phyloP scores from a whole-genome alignment of 2,329 filamentous ascomycete genomes.

The Coniella vitis region DNA sequence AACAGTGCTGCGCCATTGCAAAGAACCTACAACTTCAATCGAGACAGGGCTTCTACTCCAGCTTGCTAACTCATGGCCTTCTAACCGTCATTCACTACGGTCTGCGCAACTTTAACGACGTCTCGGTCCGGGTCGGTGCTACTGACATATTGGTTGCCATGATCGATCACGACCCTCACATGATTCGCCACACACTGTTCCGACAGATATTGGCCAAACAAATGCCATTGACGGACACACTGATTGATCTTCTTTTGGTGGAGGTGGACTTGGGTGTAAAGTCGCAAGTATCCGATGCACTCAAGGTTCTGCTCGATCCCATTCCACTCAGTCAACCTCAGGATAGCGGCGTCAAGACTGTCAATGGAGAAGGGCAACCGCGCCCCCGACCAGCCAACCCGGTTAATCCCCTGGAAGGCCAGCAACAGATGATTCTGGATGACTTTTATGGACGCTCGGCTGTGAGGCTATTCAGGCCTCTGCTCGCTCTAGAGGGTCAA shows the following conservation, averaged over 20 bases:
- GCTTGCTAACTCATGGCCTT: conserved; percentile 82
- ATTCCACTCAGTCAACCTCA: conserved; percentile 42
- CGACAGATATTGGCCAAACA: conserved; percentile 85
- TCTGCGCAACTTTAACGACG: conserved; percentile 75
- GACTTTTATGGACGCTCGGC: conserved; percentile 88
- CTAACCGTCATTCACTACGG: conserved; percentile 89
- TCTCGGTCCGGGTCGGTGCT: conserved; percentile 80
- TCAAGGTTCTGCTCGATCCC: conserved; percentile 87
- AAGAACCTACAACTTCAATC: conserved; percentile 87
- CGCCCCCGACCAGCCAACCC: conserved; percentile 44
- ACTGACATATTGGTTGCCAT: conserved; percentile 90
- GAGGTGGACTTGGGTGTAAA: conserved; percentile 93
- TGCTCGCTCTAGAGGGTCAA: conserved; percentile 70
- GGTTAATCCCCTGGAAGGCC: conserved; percentile 20
- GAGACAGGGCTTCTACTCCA: conserved; percentile 76
- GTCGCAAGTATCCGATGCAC: conserved; percentile 88
- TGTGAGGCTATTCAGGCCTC: conserved; percentile 75
- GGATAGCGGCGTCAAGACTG: conserved; percentile 51
- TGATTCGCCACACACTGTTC: conserved; percentile 91
- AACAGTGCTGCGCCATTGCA: conserved; percentile 89
- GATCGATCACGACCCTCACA: conserved; percentile 90
- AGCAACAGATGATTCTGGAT: conserved; percentile 75
- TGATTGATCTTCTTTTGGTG: conserved; percentile 85
- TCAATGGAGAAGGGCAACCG: conserved; percentile 60
- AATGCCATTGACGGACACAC: conserved; percentile 77